Evolutionary conservation across 768 basidiomycete genomes (phyloP), one percentile per base, ranked within the genome.

Genomic region (Gloeophyllum trabeum): DNA sequence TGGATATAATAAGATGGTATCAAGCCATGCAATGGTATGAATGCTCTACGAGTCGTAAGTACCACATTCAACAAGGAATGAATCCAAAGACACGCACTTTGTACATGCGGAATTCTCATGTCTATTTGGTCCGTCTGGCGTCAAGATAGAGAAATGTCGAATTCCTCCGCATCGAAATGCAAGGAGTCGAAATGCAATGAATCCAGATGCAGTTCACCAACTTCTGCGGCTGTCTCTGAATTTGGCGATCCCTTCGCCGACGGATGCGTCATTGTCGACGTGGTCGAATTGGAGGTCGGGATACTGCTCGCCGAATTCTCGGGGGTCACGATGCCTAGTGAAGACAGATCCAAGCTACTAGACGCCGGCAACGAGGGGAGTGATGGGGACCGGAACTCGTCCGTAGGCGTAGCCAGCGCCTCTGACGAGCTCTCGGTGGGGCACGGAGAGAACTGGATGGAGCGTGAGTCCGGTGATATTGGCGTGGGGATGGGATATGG

Each of bases 161-260:
- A 79, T 30, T 64, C 66, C 48, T 78, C 73, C 20, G 69, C 66
- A 54, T 85, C 79, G 43, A 85, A 80, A 41, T 77, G 80, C 35
- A 85, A 49, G 1, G 71, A 65, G 48, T 85, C 82, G 54, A 85
- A 85, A 54, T 81, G 79, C 42, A 85, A 62, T 24, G 82, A 82
- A 52, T 82, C 78, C 12, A 85, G 72, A 26, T 61, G 64, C 79
- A 81, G 76, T 62, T 85, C 36, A 21, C 7, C 10, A 21, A 10
- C 20, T 21, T 37, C 36, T 7, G 10, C 36, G 10, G 16, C 10
- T 32, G 28, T 10, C 28, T 16, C 28, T 32, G 10, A 10, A 32
- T 16, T 16, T 32, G 28, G 28, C n/a, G 16, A 32, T 10, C 28
- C 16, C 28, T 32, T 16, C 28, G 16, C 28, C 28, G 28, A 32